A percentile compares a stretch with the other conserved stretches of the same genome.
Conservation (phyloP, 140 eudicot genomes). For the Senecio squalidus region DNA sequence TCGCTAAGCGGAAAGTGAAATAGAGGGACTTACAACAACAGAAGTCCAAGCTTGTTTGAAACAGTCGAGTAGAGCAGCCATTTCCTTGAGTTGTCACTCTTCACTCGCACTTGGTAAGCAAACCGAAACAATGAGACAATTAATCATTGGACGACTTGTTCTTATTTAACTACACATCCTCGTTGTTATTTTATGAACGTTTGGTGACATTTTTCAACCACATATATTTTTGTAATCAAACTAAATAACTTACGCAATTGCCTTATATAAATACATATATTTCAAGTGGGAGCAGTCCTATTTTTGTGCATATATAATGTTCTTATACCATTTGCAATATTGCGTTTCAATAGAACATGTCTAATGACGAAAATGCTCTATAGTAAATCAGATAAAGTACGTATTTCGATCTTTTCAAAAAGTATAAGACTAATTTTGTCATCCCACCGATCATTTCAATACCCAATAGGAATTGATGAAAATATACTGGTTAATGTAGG, state of each 20-base stretch:
- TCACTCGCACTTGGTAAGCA: background rate
- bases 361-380: too few species aligned
- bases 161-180: constrained; percentile 20
- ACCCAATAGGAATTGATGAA: too few species aligned
- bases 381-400: too few species aligned
- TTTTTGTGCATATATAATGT: too few species aligned
- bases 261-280: background rate
- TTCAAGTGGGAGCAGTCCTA: too few species aligned
- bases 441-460: too few species aligned
- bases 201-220: constrained; percentile 24
- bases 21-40: constrained; percentile 19
- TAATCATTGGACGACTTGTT: constrained; percentile 3
- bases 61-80: constrained; percentile 20
- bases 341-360: too few species aligned
- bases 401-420: too few species aligned
- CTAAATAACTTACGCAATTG: constrained; percentile 11
- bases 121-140: constrained; percentile 2
- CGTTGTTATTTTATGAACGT: constrained; percentile 15
- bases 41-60: constrained; percentile 25
- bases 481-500: too few species aligned
- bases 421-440: too few species aligned
- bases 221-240: constrained; percentile 9
- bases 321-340: too few species aligned
- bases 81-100: background rate
- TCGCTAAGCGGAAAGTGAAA: background rate